Percentiles rank a stretch among this genome's conserved stretches.
Evolutionary conservation across 78 protist genomes (phyloP).

Genomic region (Chrysochromulina tobinii): DNA sequence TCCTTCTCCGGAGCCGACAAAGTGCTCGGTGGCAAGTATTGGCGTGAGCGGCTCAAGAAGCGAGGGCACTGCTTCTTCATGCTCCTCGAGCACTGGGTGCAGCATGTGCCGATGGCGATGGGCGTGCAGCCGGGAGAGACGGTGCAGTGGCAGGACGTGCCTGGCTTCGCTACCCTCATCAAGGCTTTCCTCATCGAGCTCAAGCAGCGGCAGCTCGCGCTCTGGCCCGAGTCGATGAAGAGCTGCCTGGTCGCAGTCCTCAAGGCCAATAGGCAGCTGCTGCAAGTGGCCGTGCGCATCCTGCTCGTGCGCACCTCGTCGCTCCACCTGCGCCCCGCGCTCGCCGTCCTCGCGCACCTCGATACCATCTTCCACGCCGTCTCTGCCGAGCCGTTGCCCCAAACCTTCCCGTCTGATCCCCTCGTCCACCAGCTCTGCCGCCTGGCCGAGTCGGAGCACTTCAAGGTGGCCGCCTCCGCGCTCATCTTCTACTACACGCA

Average conservation of each 20-base stretch:
- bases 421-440: not conserved
- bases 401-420: not conserved
- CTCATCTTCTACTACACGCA: conserved; percentile 3
- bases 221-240: not conserved
- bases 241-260: not conserved
- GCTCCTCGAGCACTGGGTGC: not conserved
- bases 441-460: not conserved
- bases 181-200: not conserved
- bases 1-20: not conserved
- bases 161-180: not conserved
- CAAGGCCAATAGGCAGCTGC: not conserved
- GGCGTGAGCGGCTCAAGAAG: not conserved
- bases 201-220: not conserved
- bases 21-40: not conserved
- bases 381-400: not conserved
- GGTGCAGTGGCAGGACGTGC: not conserved
- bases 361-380: not conserved
- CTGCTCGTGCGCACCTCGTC: not conserved
- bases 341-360: not conserved
- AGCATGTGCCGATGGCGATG: not conserved
- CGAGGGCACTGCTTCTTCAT: conserved; percentile 13
- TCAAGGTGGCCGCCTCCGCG: not conserved
- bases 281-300: not conserved
- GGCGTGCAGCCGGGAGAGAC: not conserved
- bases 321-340: too few relatives aligned